Evolutionary conservation across 345 rosid species (phyloP).

Genomic region (Microthlaspi erraticum): DNA sequence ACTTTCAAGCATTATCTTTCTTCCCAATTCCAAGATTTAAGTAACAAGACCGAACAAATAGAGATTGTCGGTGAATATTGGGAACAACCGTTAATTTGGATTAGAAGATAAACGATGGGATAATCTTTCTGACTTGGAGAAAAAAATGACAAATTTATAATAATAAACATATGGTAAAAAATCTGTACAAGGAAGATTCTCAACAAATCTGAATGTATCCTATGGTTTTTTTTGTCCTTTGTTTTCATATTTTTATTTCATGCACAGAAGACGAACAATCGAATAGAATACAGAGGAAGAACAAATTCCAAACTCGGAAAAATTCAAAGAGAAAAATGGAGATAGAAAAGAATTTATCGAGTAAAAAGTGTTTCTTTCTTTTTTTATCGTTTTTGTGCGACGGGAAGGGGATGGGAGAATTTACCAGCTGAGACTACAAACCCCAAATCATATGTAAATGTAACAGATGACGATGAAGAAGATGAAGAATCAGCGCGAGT

Average conservation of each 20-base stretch:
- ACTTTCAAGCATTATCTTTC: background rate
- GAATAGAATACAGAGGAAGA: slow-evolving; percentile 40
- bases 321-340: slow-evolving; percentile 6
- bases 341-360: slow-evolving; percentile 24
- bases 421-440: slow-evolving; percentile 38
- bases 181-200: slow-evolving; percentile 32
- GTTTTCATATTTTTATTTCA: slow-evolving; percentile 9
- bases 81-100: background rate
- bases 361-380: background rate
- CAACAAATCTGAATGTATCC: slow-evolving; percentile 38
- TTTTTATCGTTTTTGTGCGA: background rate
- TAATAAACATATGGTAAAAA: background rate
- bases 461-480: background rate
- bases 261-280: slow-evolving; percentile 44
- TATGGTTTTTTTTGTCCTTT: background rate
- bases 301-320: slow-evolving; percentile 28
- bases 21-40: background rate
- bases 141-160: slow-evolving; percentile 13
- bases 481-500: slow-evolving; percentile 44
- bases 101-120: slow-evolving; percentile 13
- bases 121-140: background rate
- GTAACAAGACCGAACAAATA: background rate
- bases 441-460: background rate
- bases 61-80: slow-evolving; percentile 30
- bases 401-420: slow-evolving; percentile 20